A percentile compares a stretch with the other conserved stretches of the same genome.
Evolutionary conservation across 2,329 filamentous ascomycete species (phyloP).

Genomic region (Lojkania enalia): DNA sequence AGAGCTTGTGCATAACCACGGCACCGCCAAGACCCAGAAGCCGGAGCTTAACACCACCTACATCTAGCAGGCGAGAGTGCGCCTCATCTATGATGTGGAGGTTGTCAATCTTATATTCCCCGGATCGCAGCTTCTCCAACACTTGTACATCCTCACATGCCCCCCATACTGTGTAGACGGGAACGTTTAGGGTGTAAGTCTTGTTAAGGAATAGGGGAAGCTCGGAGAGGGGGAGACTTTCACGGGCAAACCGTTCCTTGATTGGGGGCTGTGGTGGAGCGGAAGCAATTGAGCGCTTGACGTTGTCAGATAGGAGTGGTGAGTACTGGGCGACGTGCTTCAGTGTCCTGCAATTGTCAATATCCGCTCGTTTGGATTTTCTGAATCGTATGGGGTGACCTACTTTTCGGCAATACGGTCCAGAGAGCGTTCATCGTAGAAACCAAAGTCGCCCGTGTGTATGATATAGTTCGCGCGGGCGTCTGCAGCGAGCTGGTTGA

Average conservation of each 20-base stretch:
- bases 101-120: conserved; percentile 97
- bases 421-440: conserved; percentile 94
- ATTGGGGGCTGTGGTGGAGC: conserved; percentile 69
- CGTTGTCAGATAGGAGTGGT: conserved; percentile 79
- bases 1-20: conserved; percentile 99
- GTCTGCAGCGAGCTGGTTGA: conserved; percentile 95
- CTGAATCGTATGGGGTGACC: conserved; percentile 39
- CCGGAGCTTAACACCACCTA: conserved; percentile 94
- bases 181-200: conserved; percentile 87
- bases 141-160: conserved; percentile 98
- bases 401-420: conserved; percentile 98
- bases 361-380: conserved; percentile 1
- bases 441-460: conserved; percentile 98
- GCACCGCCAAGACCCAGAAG: conserved; percentile 91
- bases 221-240: conserved; percentile 88
- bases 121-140: conserved; percentile 93
- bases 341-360: conserved; percentile 68
- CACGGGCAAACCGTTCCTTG: conserved; percentile 80
- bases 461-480: conserved; percentile 97
- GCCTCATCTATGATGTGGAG: conserved; percentile 98
- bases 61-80: conserved; percentile 89
- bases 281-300: conserved; percentile 68
- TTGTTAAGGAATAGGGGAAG: conserved; percentile 86
- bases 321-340: conserved; percentile 99
- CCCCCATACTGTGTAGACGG: conserved; percentile 98